Conservation (phyloP, 805 yeast genomes). For the Suhomyces sp. region DNA sequence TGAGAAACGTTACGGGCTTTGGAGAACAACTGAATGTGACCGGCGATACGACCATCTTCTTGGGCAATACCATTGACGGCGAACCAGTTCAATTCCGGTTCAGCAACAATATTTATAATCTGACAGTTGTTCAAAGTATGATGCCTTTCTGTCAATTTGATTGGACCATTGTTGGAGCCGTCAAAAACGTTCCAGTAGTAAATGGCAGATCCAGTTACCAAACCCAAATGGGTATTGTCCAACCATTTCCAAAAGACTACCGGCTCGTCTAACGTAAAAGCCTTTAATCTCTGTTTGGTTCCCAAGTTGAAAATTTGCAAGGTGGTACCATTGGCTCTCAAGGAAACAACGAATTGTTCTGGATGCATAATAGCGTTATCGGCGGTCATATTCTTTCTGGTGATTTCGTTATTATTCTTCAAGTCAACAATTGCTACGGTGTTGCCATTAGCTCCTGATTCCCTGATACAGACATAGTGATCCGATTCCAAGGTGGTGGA, state of each 20-base stretch:
- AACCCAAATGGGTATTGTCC: conserved; percentile 65
- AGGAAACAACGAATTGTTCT: conserved; percentile 77
- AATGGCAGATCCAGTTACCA: conserved; percentile 74
- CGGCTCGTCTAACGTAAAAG: conserved; percentile 81
- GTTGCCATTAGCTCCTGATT: conserved; percentile 59
- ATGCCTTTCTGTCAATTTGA: conserved; percentile 78
- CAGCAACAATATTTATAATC: conserved; percentile 85
- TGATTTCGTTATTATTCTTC: conserved; percentile 70
- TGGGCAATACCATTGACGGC: conserved; percentile 94
- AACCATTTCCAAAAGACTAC: conserved; percentile 97
- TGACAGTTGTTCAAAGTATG: conserved; percentile 74
- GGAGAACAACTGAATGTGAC: conserved; percentile 91
- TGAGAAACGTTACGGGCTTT: conserved; percentile 89
- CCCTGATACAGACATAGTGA: conserved; percentile 80
- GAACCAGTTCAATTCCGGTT: conserved; percentile 82
- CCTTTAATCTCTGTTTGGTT: conserved; percentile 83
- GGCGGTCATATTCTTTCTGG: conserved; percentile 92
- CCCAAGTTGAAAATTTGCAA: conserved; percentile 90
- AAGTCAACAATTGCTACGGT: conserved; percentile 93
- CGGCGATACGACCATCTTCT: conserved; percentile 90
- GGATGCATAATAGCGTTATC: conserved; percentile 98
- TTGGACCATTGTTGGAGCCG: conserved; percentile 75
- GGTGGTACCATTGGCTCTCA: conserved; percentile 95
- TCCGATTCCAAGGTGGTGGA: conserved; percentile 95
- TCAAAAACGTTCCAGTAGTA: conserved; percentile 84